Evolutionary conservation across 495 filamentous ascomycete genomes (phyloP), one percentile per base, ranked within the genome.

Genomic region (Penicillium flavigenum): DNA sequence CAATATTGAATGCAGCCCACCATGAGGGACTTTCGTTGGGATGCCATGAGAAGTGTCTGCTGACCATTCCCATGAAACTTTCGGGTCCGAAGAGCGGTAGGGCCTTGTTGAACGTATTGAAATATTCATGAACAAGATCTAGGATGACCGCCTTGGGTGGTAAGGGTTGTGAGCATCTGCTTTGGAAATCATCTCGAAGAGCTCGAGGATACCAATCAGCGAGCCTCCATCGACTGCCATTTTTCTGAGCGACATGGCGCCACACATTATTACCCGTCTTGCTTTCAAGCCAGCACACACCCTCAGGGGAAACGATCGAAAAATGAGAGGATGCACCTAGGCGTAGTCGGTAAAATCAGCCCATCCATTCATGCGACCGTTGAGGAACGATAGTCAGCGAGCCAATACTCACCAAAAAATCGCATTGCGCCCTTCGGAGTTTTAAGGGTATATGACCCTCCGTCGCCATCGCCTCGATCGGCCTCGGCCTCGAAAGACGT

Each of bases 1-100:
- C 61, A 52, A 69, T 42, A 22, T 65, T 65, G 10, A 65, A 36
- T 5, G 58, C 44, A 20, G 47, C 60, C 63, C 65, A 68, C 57
- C 52, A 64, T 1, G 65, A 65, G 3, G 63, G 55, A 47, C 55
- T 61, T 22, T 65, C 63, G 41, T 60, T 57, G 0, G 58, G 56
- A 42, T 66, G 62, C 63, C 61, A 63, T 1, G 58, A 60, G 32
- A 58, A 63, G 27, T 63, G 60, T 45, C 51, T 61, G 4, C 65
- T 54, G 11, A 60, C 29, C 8, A 59, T 42, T 22, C 34, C 27
- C 20, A 52, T 49, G 14, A 65, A 55, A 3, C 41, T 41, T 39
- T 22, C 43, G 7, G 58, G 27, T 2, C 54, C 39, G 14, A 62
- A 56, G 0, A 65, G 42, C 1, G 63, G 63, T 10, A 62, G 38